Conservation (phyloP, 331 rosid genomes). For the Prunus yedoensis region DNA sequence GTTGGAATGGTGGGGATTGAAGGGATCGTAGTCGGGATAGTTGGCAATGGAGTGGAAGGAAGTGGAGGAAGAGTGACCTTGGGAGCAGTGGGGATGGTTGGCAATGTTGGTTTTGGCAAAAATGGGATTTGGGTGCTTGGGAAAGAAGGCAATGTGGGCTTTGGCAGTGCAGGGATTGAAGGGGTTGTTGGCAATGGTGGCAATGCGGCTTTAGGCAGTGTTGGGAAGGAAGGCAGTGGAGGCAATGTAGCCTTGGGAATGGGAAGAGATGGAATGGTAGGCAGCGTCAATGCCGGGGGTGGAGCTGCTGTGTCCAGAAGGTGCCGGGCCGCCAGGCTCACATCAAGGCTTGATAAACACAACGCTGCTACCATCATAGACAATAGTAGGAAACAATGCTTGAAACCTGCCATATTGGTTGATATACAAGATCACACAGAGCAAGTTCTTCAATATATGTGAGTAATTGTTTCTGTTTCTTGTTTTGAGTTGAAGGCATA, state of each 20-base stretch:
- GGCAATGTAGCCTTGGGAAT: not conserved
- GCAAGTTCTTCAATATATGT: too few species aligned
- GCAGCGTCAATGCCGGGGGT: conserved; percentile 20
- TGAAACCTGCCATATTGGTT: too few species aligned
- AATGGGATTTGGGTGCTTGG: conserved; percentile 18
- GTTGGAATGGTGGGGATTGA: conserved; percentile 27
- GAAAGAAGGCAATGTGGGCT: not conserved
- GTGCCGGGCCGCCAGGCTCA: conserved; percentile 27
- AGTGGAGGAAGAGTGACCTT: too few species aligned
- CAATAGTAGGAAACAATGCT: too few species aligned
- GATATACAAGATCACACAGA: too few species aligned
- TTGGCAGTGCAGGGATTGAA: conserved; percentile 4
- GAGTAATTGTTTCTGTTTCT: too few species aligned
- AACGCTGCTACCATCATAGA: too few species aligned
- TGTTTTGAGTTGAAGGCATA: too few species aligned
- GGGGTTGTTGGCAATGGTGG: not conserved
- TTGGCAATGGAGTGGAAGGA: conserved; percentile 23
- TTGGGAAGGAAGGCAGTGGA: not conserved
- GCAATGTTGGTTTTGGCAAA: conserved; percentile 23
- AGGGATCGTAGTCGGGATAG: conserved; percentile 14
- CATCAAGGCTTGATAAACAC: too few species aligned
- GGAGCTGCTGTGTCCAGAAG: conserved; percentile 35
- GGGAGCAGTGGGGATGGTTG: conserved; percentile 14
- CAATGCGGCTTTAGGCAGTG: conserved; percentile 10
- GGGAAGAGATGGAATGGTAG: conserved; percentile 9